phyloP scores from a whole-genome alignment of 768 basidiomycete species.

The Saitozyma sp. region DNA sequence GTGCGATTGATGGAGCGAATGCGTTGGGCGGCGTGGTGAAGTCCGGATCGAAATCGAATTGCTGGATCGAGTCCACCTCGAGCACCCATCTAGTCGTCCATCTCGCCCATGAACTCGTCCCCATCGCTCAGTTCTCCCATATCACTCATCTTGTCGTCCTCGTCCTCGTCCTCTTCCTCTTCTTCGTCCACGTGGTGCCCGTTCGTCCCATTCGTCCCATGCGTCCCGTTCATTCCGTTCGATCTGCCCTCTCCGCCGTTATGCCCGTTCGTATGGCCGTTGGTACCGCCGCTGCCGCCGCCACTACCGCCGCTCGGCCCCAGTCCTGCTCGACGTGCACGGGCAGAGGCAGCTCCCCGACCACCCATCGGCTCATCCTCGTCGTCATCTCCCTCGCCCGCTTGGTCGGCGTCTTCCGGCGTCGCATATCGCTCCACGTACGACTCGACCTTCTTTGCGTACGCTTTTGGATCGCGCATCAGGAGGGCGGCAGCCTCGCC shows the following conservation, averaged over 20 bases:
- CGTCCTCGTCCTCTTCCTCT: constrained; percentile 64
- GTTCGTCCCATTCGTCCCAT: constrained; percentile 14
- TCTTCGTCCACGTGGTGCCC: constrained; percentile 16
- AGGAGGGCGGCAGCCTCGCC: constrained; percentile 96
- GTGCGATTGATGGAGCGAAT: too few species aligned
- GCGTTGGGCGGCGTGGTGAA: constrained; percentile 1
- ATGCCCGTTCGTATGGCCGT: constrained; percentile 10
- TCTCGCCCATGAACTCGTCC: constrained; percentile 51
- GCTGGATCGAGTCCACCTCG: neutral
- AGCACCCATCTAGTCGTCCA: constrained; percentile 39
- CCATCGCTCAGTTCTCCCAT: constrained; percentile 50
- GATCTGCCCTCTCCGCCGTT: constrained; percentile 4
- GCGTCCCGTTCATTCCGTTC: constrained; percentile 6
- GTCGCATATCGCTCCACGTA: constrained; percentile 95
- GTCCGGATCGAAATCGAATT: neutral
- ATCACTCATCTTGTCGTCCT: constrained; percentile 50
- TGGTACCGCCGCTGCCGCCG: constrained; percentile 12
- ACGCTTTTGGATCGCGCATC: constrained; percentile 96
- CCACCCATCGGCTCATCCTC: constrained; percentile 6
- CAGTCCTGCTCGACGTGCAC: neutral
- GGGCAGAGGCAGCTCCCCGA: neutral
- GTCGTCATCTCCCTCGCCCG: constrained; percentile 56
- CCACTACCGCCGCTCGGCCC: neutral
- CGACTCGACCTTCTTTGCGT: constrained; percentile 91
- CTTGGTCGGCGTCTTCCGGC: constrained; percentile 80